Base-by-base conservation (phyloP, 2,329 filamentous ascomycete genomes). In the Trichothecium sympodiale region DNA sequence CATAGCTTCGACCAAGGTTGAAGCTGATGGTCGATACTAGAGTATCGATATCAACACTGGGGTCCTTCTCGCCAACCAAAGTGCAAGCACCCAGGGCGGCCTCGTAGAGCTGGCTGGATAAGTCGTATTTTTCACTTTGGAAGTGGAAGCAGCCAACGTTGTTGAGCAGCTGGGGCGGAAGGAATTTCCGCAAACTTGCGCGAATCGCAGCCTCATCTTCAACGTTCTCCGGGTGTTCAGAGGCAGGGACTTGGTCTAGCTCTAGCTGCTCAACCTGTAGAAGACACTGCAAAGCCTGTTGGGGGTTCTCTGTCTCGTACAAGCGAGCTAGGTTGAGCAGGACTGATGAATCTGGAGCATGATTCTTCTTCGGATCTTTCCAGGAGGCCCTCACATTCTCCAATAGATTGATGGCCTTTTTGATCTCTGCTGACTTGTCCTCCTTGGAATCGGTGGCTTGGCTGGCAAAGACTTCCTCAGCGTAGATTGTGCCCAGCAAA, bases 71-170 rank as follows among this genome's bases (percentile, higher is more conserved):
- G 32, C 78, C 77, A 42, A 86, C 80, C 47, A 83, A 82, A 47
- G 93, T 78, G 52, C 88, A 95, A 13, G 89, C 85, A 43, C 81
- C 82, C 36, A 98, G 64, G 0, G 88, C 91, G n/a, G 83, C 79
- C 56, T 98, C 85, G 54, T 96, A 98, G 61, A 93, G 73, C 34
- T 89, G 80, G 45, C 84, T 80, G 16, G 91, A 88, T 41, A 77
- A 68, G 15, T 81, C 76, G 43, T 83, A 79, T 52, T 86, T 87
- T 48, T 94, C 87, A 3, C 78, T 72, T 53, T 94, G 87, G 46
- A 86, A 95, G 46, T 94, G 77, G 60, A 96, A 96, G 57, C 88
- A 95, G 5, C 85, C 91, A 54, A 96, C 94, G 55, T 98, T 98
- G 67, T 96, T 98, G 30, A 98, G 71, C 3, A 96, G 69, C 51